Base-by-base conservation (phyloP, 192 early-diverging fungal genomes). In the Backusella sp. region DNA sequence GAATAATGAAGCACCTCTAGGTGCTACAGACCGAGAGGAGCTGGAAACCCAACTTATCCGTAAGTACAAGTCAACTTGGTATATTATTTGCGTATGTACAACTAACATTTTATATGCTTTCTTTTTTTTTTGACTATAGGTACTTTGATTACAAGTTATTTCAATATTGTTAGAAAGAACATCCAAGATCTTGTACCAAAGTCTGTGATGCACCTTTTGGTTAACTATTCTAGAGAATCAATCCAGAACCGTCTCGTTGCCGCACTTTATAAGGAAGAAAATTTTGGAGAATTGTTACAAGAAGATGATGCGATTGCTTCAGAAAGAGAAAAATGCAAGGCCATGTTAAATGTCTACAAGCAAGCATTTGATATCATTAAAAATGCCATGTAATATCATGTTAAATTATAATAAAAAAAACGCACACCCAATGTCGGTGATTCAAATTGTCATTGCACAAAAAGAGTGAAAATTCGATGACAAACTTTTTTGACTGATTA, bases 171-270 rank as follows among this genome's bases (percentile, higher is more conserved):
- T 36, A 91, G 92, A 77, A 93, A 94, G 82, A 90, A 92, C 15
- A 88, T 93, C 72, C 91, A 92, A 79, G 93, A 94, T 52, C 75
- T 91, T 72, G 92, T 94, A 8, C 93, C 93, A 68, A 94, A 94
- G 84, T 89, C 93, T 4, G 86, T 94, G 70, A 94, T 94, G 93
- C 92, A 94, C 71, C 77, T 93, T 53, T 79, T 94, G 67, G 93
- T 94, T 78, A 93, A 93, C 76, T 82, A 90, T 74, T 90, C 90
- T 35, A 88, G 91, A 69, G 89, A 94, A 76, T 73, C 86, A 12
- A 88, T 93, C 62, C 93, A 94, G 77, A 94, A 92, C 82, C 87
- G 92, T 8, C 81, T 94, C 46, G 93, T 94, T 2, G 87, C 90
- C 32, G 85, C 88, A 44, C 82, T 94, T 46, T 94, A 94, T 73